These are phyloP conservation scores for Penicillium glabrum DNA, from an alignment of 2,329 filamentous ascomycete species.

Conservation along the genomic window DNA sequence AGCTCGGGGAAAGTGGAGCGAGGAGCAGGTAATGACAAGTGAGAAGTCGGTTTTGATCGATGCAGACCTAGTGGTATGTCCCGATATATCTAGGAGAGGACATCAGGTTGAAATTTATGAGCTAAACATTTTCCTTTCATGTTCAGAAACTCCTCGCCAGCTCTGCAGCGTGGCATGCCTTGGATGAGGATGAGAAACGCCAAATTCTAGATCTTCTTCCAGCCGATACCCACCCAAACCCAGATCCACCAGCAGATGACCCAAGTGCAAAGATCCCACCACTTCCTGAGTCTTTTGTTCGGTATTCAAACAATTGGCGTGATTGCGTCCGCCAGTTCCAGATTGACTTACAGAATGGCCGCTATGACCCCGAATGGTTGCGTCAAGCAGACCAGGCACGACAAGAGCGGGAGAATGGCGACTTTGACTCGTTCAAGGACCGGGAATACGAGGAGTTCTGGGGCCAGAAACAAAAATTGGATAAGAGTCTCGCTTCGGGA, in stretches of 20 bases:
- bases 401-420: conserved; percentile 52
- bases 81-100: neutral
- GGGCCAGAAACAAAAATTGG: conserved; percentile 54
- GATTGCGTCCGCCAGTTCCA: conserved; percentile 57
- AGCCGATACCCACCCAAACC: conserved; percentile 40
- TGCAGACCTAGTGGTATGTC: conserved; percentile 38
- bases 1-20: conserved; percentile 39
- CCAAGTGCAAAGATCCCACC: conserved; percentile 35
- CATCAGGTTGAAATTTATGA: neutral
- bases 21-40: conserved; percentile 41
- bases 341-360: conserved; percentile 55
- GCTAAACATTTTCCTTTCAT: neutral
- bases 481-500: conserved; percentile 36
- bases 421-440: conserved; percentile 58
- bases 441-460: conserved; percentile 57
- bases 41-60: conserved; percentile 36
- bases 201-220: conserved; percentile 43
- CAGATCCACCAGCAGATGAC: conserved; percentile 28
- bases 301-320: conserved; percentile 51
- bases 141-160: conserved; percentile 40
- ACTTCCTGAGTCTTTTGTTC: conserved; percentile 41
- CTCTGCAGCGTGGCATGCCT: conserved; percentile 42
- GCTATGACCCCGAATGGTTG: conserved; percentile 59
- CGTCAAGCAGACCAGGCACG: conserved; percentile 55
- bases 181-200: conserved; percentile 43